Evolutionary conservation across 371 early-diverging fungal genomes (phyloP), one percentile per base, ranked within the genome.

Genomic region (Mucor lusitanicus): DNA sequence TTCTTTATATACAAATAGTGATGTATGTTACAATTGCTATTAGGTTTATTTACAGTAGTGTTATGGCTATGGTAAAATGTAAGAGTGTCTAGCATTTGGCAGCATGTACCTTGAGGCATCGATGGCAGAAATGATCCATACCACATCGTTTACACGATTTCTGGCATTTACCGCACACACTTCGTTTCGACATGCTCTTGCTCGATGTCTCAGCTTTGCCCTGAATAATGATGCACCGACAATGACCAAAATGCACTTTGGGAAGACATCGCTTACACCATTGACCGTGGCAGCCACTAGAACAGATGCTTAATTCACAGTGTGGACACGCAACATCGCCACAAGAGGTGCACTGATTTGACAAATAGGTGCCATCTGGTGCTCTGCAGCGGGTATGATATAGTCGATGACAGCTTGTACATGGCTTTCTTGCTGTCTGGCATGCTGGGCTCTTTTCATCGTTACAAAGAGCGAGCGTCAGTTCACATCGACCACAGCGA

Each of bases 281-380:
- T 32, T 72, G 72, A 15, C 62, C 72, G 33, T 58, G 48, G 53
- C 72, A 72, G 2, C 61, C 58, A 8, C 68, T 68, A 0, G 55
- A 54, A 37, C 72, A 72, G 23, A 35, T 28, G 4, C 42, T 53
- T 3, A 72, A 33, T 27, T 68, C 68, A 58, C 68, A 68, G 7
- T 64, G 46, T 9, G 69, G 72, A 46, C 69, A 72, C 8, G 59
- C 64, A 11, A 65, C 61, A 3, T 27, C 17, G 4, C 69, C 72
- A 55, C 72, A 72, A 2, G 44, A n/a, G 7, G 60, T 48, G n/a
- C 69, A 72, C 13, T 68, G 64, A 33, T 72, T 72, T 12, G 68
- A 68, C 21, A 61, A 15, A 40, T 54, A 72, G 0, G n/a, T 59
- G 12, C 54, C 72, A 19, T 58, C 65, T 5, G 23, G 42, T 61